phyloP scores from a whole-genome alignment of 495 filamentous ascomycete genomes.

The Cairneyella variabilis region DNA sequence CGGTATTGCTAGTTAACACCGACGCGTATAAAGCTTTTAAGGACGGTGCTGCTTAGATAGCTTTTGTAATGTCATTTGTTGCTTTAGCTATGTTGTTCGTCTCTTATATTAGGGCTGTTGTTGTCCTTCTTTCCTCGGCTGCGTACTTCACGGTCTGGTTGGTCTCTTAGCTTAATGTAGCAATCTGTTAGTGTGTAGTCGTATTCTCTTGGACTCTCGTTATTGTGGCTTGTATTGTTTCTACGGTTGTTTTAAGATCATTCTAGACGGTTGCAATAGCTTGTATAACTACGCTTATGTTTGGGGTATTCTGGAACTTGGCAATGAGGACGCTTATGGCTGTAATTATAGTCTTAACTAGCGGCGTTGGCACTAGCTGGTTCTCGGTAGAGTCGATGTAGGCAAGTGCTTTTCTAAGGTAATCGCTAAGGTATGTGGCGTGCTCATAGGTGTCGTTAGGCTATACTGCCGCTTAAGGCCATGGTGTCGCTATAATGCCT shows the following conservation, averaged over 20 bases:
- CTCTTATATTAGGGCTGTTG: background rate
- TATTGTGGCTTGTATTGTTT: background rate
- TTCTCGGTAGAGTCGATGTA: slow-evolving; percentile 4
- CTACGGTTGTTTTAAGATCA: slow-evolving; percentile 1
- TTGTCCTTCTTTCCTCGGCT: background rate
- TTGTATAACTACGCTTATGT: background rate
- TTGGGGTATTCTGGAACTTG: slow-evolving; percentile 5
- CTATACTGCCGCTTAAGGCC: background rate
- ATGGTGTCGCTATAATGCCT: slow-evolving; percentile 12
- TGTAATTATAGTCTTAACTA: slow-evolving; percentile 8
- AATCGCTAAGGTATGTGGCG: slow-evolving; percentile 7
- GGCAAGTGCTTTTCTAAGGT: slow-evolving; percentile 4
- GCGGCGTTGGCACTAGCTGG: background rate
- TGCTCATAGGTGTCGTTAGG: background rate
- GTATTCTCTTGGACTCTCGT: slow-evolving; percentile 4
- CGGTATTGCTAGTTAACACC: slow-evolving; percentile 3
- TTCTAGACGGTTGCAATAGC: slow-evolving; percentile 6
- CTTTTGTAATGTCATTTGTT: slow-evolving; percentile 3
- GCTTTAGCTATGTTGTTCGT: slow-evolving; percentile 8
- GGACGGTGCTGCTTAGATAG: background rate
- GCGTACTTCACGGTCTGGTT: background rate
- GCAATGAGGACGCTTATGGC: slow-evolving; percentile 6
- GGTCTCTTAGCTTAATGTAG: slow-evolving; percentile 6
- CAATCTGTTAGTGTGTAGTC: slow-evolving; percentile 6
- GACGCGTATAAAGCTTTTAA: slow-evolving; percentile 3